Evolutionary conservation across 108 stramenopile species (phyloP).

Genomic region (Skeletonema grethae): DNA sequence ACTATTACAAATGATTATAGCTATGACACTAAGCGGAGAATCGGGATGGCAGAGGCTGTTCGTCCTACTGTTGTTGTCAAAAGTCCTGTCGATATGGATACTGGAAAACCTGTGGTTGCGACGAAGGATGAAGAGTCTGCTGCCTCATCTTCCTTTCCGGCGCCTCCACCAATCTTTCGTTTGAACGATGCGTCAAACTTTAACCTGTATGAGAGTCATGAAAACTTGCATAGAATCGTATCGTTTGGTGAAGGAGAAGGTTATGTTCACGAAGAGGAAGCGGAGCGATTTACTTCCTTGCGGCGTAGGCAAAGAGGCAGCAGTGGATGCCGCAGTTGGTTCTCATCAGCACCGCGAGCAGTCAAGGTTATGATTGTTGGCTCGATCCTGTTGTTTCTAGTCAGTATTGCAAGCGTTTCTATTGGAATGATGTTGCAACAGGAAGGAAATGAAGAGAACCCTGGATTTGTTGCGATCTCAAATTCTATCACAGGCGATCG

Average conservation of each 20-base stretch:
- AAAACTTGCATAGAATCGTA: conserved; percentile 13
- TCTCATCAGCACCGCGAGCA: conserved; percentile 22
- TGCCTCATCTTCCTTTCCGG: conserved; percentile 4
- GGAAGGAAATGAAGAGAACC: background rate
- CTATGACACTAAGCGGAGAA: conserved; percentile 12
- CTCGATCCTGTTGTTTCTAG: conserved; percentile 13
- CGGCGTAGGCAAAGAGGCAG: background rate
- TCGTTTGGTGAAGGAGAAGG: conserved; percentile 26
- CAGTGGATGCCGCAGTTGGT: conserved; percentile 14
- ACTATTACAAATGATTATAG: conserved; percentile 25
- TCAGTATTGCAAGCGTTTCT: conserved; percentile 9
- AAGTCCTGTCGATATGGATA: conserved; percentile 7
- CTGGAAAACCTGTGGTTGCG: background rate
- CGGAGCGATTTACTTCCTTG: background rate
- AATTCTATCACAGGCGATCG: background rate
- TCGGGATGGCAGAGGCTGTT: conserved; percentile 27
- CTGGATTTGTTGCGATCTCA: conserved; percentile 8
- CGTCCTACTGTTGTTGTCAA: conserved; percentile 6
- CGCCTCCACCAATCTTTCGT: conserved; percentile 15
- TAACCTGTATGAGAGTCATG: conserved; percentile 12
- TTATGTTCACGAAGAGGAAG: conserved; percentile 24
- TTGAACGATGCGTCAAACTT: conserved; percentile 11
- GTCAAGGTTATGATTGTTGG: conserved; percentile 14
- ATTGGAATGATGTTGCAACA: conserved; percentile 16
- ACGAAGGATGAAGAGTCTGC: background rate